Evolutionary conservation across 805 yeast species (phyloP).

Genomic region (Kuraishia floccosa): DNA sequence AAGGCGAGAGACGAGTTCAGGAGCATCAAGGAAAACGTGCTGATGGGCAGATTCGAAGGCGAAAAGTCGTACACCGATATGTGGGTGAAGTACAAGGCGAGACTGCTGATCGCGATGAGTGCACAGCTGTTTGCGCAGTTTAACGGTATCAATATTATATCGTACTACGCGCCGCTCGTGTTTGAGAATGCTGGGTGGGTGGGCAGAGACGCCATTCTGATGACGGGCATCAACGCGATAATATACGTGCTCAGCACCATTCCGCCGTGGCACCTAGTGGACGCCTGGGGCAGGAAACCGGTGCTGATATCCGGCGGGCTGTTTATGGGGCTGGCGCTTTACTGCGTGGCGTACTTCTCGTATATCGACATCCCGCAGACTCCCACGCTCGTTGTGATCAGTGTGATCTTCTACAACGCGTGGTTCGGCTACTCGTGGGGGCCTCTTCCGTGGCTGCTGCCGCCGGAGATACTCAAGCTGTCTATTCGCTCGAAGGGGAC

Average conservation of each 20-base stretch:
- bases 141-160: slow-evolving; percentile 86
- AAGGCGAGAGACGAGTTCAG: slow-evolving; percentile 64
- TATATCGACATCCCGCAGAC: slow-evolving; percentile 36
- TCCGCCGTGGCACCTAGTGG: slow-evolving; percentile 89
- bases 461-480: slow-evolving; percentile 81
- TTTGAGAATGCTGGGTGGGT: slow-evolving; percentile 94
- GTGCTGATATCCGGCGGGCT: slow-evolving; percentile 69
- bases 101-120: slow-evolving; percentile 81
- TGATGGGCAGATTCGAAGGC: slow-evolving; percentile 72
- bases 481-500: slow-evolving; percentile 85
- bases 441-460: slow-evolving; percentile 84
- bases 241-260: slow-evolving; percentile 51
- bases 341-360: slow-evolving; percentile 51
- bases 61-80: slow-evolving; percentile 65
- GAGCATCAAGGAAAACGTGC: slow-evolving; percentile 70
- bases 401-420: slow-evolving; percentile 73
- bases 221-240: slow-evolving; percentile 75
- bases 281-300: slow-evolving; percentile 87
- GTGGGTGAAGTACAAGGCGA: slow-evolving; percentile 62
- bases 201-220: slow-evolving; percentile 76
- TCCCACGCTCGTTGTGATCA: slow-evolving; percentile 59
- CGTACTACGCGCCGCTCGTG: slow-evolving; percentile 88
- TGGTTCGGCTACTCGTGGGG: slow-evolving; percentile 91
- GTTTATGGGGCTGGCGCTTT: slow-evolving; percentile 65
- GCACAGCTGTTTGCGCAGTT: slow-evolving; percentile 90